A percentile compares a stretch with the other conserved stretches of the same genome.
Conservation (phyloP, 2,329 filamentous ascomycete genomes). For the Diplodia corticola region DNA sequence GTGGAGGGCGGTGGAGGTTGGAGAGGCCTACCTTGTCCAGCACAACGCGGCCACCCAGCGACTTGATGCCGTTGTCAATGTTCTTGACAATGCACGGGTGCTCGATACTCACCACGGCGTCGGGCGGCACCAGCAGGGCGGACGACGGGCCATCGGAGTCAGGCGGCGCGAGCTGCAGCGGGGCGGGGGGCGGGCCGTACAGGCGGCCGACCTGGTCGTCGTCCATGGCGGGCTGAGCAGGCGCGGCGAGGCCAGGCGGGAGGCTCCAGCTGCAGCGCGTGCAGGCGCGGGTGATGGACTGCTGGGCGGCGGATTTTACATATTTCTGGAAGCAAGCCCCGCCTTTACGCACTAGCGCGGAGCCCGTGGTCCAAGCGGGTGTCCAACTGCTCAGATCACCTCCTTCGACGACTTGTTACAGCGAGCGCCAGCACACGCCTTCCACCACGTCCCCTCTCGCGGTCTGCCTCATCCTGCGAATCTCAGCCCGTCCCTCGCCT, state of each 20-base stretch:
- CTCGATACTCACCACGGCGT: conserved; percentile 61
- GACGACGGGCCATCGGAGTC: conserved; percentile 32
- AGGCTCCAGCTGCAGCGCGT: background rate
- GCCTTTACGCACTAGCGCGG: conserved; percentile 17
- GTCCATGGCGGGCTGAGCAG: conserved; percentile 7
- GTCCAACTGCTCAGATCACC: conserved; percentile 18
- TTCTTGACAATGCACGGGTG: conserved; percentile 68
- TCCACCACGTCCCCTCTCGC: conserved; percentile 17
- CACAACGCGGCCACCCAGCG: conserved; percentile 58
- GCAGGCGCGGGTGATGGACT: conserved; percentile 15
- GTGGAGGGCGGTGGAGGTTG: background rate
- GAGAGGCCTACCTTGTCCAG: conserved; percentile 53
- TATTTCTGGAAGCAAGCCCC: conserved; percentile 15
- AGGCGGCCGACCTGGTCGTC: conserved; percentile 12
- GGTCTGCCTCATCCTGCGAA: conserved; percentile 10
- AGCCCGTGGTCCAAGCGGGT: conserved; percentile 2
- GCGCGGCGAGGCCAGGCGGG: background rate
- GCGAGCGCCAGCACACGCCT: conserved; percentile 16
- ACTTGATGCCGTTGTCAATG: conserved; percentile 63
- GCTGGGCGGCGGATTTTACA: background rate
- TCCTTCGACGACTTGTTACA: conserved; percentile 21
- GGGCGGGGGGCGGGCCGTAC: conserved; percentile 4
- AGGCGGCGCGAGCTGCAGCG: background rate
- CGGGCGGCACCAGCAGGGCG: conserved; percentile 53
- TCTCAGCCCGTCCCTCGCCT: conserved; percentile 1